phyloP scores from a whole-genome alignment of 2,329 filamentous ascomycete species.

The Leptodontidium sp. region DNA sequence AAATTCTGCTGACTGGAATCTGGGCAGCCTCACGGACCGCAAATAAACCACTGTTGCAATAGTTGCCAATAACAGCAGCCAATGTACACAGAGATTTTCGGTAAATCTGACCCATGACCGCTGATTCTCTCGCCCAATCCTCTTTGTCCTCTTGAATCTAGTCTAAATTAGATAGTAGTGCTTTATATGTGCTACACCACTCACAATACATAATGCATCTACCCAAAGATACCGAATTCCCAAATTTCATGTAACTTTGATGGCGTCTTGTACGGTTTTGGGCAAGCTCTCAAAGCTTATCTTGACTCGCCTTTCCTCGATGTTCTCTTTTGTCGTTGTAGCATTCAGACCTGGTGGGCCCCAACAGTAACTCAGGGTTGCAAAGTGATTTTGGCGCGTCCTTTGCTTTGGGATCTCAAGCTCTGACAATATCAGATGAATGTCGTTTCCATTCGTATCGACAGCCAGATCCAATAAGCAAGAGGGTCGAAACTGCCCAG shows the following conservation, averaged over 20 bases:
- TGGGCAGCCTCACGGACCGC: neutral
- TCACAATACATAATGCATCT: slow-evolving; percentile 10
- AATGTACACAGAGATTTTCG: neutral
- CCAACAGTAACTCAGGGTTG: slow-evolving; percentile 9
- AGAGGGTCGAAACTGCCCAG: slow-evolving; percentile 2
- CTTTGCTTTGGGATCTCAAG: neutral
- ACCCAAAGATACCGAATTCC: slow-evolving; percentile 5
- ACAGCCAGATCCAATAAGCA: neutral
- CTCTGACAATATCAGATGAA: neutral
- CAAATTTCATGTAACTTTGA: neutral
- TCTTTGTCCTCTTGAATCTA: slow-evolving; percentile 2
- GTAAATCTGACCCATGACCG: neutral
- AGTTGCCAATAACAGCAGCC: neutral
- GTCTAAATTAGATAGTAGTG: neutral
- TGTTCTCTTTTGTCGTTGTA: slow-evolving; percentile 5
- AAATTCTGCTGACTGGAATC: neutral
- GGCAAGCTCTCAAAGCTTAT: neutral
- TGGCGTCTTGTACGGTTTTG: neutral
- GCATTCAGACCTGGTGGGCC: slow-evolving; percentile 5
- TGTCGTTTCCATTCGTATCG: neutral
- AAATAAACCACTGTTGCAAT: neutral
- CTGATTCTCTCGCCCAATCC: neutral
- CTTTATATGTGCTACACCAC: neutral
- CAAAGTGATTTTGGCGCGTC: neutral
- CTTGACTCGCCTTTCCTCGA: neutral